Evolutionary conservation across 352 stramenopile genomes (phyloP).

Genomic region (Phytophthora boehmeriae): DNA sequence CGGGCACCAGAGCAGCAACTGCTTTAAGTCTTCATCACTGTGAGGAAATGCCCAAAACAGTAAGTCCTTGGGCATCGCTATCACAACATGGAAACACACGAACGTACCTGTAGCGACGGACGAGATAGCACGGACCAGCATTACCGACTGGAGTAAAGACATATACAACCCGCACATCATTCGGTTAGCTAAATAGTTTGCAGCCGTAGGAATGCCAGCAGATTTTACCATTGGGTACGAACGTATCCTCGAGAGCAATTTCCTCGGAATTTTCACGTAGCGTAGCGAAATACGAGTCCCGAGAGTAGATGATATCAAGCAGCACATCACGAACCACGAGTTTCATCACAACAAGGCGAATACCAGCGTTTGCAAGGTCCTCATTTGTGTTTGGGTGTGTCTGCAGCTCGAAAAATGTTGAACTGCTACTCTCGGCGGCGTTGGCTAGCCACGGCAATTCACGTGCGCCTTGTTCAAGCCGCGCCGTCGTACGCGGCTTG

Average conservation of each 20-base stretch:
- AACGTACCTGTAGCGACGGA: slow-evolving; percentile 55
- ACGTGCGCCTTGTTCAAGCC: slow-evolving; percentile 45
- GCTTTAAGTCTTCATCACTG: slow-evolving; percentile 66
- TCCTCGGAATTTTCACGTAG: slow-evolving; percentile 60
- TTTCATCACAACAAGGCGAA: slow-evolving; percentile 72
- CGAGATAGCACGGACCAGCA: slow-evolving; percentile 57
- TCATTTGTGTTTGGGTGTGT: slow-evolving; percentile 55
- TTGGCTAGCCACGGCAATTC: slow-evolving; percentile 62
- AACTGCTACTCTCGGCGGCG: slow-evolving; percentile 28
- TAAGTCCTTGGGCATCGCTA: background rate
- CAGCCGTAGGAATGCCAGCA: background rate
- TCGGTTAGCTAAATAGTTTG: background rate
- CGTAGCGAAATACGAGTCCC: slow-evolving; percentile 66
- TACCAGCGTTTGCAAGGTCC: slow-evolving; percentile 33
- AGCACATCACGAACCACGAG: slow-evolving; percentile 66
- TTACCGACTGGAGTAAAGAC: slow-evolving; percentile 38
- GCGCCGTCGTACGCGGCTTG: slow-evolving; percentile 56
- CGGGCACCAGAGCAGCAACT: slow-evolving; percentile 67
- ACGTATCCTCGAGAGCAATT: slow-evolving; percentile 64
- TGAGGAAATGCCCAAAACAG: background rate
- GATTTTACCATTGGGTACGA: slow-evolving; percentile 55
- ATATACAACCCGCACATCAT: slow-evolving; percentile 2
- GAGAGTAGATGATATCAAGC: slow-evolving; percentile 65
- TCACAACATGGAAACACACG: background rate
- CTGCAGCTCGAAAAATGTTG: slow-evolving; percentile 74